Base-by-base conservation (phyloP, 345 rosid genomes). In the Linum tenue region DNA sequence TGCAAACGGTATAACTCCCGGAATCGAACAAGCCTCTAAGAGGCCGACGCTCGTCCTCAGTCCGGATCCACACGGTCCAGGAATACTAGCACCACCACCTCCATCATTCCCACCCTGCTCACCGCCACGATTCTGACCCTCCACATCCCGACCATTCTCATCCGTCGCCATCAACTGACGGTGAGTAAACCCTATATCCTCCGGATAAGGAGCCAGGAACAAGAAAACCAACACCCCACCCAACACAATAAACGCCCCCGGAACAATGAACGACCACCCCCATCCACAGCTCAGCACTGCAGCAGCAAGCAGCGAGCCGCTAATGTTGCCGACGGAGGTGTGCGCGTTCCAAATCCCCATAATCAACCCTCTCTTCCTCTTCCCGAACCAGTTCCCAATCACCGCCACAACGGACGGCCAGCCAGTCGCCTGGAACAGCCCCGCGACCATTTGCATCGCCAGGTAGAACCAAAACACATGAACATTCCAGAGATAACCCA, bases 281-380 rank as follows among this genome's bases (percentile, higher is more conserved):
- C 99, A 94, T 17, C 97, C 97, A 58, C 79, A 86, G 61, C 74
- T 86, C 80, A 94, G 75, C 60, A 86, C 55, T 7, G 83, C 85
- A 4, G 97, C 68, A 36, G 92, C 99, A 37, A 94, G 74, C 64
- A 94, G 73, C 48, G 97, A 88, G 39, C 99, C 97, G 12, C 74
- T 72, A 66, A 94, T 90, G 77, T 90, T 94, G 68, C 99, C 99
- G 0, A 90, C 59, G 4, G 97, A 94, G 16, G 97, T 94, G 60
- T 94, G 96, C 67, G 99, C 97, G 82, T 90, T 94, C 97, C 99
- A 90, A 62, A 90, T 85, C 40, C 99, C 99, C 97, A 87, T 88
- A 41, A 90, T 82, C 63, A 94, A 72, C 39, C 99, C 99, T 81
- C 99, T 86, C 70, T 88, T 94, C 64, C 75, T 86, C 84, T 88